Base-by-base conservation (phyloP, 176 grass and related monocot species). In the Olyra latifolia region DNA sequence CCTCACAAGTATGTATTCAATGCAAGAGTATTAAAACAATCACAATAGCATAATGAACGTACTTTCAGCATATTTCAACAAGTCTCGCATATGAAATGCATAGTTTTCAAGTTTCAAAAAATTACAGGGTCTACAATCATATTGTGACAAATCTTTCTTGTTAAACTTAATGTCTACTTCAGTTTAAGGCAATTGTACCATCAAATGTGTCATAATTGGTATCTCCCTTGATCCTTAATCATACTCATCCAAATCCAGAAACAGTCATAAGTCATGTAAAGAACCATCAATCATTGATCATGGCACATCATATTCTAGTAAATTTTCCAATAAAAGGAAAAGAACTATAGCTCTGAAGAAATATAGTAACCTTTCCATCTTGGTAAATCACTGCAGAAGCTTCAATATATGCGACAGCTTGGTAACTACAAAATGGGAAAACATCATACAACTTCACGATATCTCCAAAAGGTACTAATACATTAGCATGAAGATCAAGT, bases 391-490 rank as follows among this genome's bases (percentile, higher is more conserved):
- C 64, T 2, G 95, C 95, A 76, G 95, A 93, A 87, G 95, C 95
- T 95, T 98, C 92, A 87, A 98, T 93, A 82, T 98, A 98, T 87
- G 95, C 92, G 81, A 94, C 95, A 62, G 95, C 95, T 82, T 92
- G 92, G 78, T 98, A 98, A 75, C 95, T 98, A 75, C 43, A 66
- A 91, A 78, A 78, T 80, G 30, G 0, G 69, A 84, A 87, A 16
- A 9, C 28, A 30, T 78, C 24, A 70, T 64, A 59, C 22, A 19
- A 6, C n/a, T 32, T 61, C 2, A 88, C 32, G 20, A 30, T 20
- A 69, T 64, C 71, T 70, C 15, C 44, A 24, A 62, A 2, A 45
- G 15, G 1, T 30, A 15, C 1, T 29, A 24, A 76, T 62, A 52
- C 52, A 28, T 43, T 48, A 82, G 46, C 16, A 66, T 40, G 53